A percentile compares a stretch with the other conserved stretches of the same genome.
These are phyloP conservation scores for Trichoderma erinaceum DNA, from an alignment of 495 filamentous ascomycete species.

Conservation along the genomic window DNA sequence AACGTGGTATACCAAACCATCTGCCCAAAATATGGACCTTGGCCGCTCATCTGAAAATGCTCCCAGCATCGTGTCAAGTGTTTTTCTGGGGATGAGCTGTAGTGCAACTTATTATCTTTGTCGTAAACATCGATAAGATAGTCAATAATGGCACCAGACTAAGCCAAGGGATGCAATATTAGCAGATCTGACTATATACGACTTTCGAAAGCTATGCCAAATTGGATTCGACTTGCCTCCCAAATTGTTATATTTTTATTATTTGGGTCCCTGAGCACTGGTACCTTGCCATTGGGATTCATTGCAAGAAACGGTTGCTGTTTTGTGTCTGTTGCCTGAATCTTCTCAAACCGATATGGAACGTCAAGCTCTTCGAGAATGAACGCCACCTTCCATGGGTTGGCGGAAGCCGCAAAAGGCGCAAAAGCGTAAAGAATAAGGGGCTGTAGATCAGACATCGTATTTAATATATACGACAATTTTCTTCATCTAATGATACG, in stretches of 20 bases:
- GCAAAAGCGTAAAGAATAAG: constrained; percentile 2
- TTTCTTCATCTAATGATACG: not conserved
- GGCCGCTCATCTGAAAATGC: constrained; percentile 55
- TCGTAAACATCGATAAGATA: constrained; percentile 64
- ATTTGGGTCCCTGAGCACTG: constrained; percentile 39
- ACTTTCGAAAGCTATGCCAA: not conserved
- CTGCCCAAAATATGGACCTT: constrained; percentile 59
- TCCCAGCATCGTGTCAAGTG: constrained; percentile 40
- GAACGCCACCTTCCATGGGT: constrained; percentile 21
- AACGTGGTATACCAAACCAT: constrained; percentile 37
- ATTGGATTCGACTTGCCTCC: constrained; percentile 25
- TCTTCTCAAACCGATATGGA: constrained; percentile 39
- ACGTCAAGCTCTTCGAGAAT: constrained; percentile 55
- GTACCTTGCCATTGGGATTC: constrained; percentile 38
- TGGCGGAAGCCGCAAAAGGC: not conserved
- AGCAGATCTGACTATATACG: not conserved
- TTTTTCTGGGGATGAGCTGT: constrained; percentile 42
- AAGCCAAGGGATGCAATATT: constrained; percentile 43
- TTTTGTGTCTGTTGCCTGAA: constrained; percentile 47
- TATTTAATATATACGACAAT: not conserved
- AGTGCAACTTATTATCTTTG: constrained; percentile 48
- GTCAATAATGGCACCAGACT: constrained; percentile 58
- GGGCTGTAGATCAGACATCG: constrained; percentile 8
- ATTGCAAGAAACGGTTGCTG: constrained; percentile 29
- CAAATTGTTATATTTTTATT: constrained; percentile 31